phyloP scores from a whole-genome alignment of 352 stramenopile genomes.

The Phytophthora tubulina region DNA sequence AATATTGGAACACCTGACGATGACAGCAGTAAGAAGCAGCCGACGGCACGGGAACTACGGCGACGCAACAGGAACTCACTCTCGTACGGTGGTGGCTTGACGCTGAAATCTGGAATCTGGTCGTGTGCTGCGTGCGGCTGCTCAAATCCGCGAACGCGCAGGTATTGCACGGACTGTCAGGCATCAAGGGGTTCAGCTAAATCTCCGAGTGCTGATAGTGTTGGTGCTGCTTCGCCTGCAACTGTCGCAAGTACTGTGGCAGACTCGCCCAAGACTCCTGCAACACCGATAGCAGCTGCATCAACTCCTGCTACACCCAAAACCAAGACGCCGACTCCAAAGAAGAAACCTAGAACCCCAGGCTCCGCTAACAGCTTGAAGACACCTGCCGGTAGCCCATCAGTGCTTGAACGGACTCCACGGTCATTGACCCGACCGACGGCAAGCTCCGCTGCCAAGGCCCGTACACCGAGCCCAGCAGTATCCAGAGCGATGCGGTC shows the following conservation, averaged over 20 bases:
- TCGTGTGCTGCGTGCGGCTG: conserved; percentile 62
- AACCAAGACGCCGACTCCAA: conserved; percentile 18
- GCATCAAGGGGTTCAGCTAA: conserved; percentile 38
- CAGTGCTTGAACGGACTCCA: conserved; percentile 19
- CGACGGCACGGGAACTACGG: conserved; percentile 42
- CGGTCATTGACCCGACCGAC: conserved; percentile 35
- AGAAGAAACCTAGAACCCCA: conserved; percentile 18
- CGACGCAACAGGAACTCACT: conserved; percentile 36
- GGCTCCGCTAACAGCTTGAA: conserved; percentile 24
- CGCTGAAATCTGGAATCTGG: conserved; percentile 58
- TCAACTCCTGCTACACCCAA: conserved; percentile 5
- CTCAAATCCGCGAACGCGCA: conserved; percentile 58
- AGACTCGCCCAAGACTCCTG: conserved; percentile 24
- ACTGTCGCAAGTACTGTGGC: conserved; percentile 20
- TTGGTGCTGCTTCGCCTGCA: conserved; percentile 11
- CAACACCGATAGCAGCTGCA: conserved; percentile 4
- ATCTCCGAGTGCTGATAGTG: conserved; percentile 24
- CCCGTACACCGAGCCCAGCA: conserved; percentile 28
- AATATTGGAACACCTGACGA: conserved; percentile 24
- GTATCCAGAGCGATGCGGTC: conserved; percentile 25
- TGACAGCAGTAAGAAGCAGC: conserved; percentile 18
- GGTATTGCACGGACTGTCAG: conserved; percentile 59
- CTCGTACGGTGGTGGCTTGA: conserved; percentile 36
- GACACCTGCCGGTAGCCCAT: conserved; percentile 25
- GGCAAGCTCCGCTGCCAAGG: conserved; percentile 44